Evolutionary conservation across 192 early-diverging fungal species (phyloP), one percentile per base, ranked within the genome.

Genomic region (Coemansia sp.): DNA sequence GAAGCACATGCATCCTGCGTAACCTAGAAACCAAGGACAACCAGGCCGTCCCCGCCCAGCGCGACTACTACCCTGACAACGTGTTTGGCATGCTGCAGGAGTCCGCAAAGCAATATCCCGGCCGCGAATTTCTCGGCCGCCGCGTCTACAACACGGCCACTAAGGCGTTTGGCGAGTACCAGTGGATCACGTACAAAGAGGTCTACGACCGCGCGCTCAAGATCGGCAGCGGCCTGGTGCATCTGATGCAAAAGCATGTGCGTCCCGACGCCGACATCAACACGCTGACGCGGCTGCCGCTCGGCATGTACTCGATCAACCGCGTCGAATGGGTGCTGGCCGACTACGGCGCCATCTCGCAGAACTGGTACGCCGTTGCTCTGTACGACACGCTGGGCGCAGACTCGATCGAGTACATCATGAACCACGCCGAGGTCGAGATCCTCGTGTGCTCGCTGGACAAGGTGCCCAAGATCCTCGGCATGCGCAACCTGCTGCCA

Each of bases 311-410:
- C 80, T 65, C 90, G 8, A 71, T 82, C 66, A 93, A 93, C 78
- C 79, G 89, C 5, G 82, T 87, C 16, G 90, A 91, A 61, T 95
- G 92, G 89, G 70, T 82, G 16, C 83, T 94, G 55, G 65, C 86
- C 13, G 87, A 91, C 61, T 81, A 84, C 42, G 93, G 78, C 1
- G 82, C 85, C 22, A 68, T 85, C 32, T 82, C 84, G 45, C 88
- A 92, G 59, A 84, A 82, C 56, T 55, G 88, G 34, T 83, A 82
- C 56, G 75, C 83, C 5, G 92, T 95, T 11, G 86, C 94, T 6
- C 78, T 96, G 32, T 94, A 95, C 72, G 94, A 97, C 67, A 93
- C 93, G 19, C 83, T 97, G 16, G 96, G 92, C 51, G 84, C 87
- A 0, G 89, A 93, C 27, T 84, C 91, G 9, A 79, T 95, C 45